Conservation (phyloP, 169 alveolate species). For the Plasmodium inui region DNA sequence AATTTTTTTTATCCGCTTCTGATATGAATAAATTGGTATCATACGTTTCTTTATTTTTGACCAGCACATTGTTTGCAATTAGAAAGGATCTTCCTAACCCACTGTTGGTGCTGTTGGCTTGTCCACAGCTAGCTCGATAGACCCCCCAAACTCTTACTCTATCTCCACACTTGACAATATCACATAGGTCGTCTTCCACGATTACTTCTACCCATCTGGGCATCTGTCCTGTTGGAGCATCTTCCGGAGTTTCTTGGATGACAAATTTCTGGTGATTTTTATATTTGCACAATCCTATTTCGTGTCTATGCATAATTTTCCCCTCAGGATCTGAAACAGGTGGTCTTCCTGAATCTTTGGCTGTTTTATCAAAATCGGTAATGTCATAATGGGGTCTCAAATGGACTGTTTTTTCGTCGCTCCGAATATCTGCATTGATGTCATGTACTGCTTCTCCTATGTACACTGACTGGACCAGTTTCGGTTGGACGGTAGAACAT, state of each 20-base stretch:
- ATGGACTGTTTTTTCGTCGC: constrained; percentile 89
- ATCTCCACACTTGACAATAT: constrained; percentile 86
- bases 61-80: constrained; percentile 92
- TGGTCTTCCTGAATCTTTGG: constrained; percentile 81
- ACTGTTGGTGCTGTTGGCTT: constrained; percentile 83
- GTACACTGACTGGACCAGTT: constrained; percentile 92
- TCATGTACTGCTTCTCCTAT: constrained; percentile 91
- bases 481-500: constrained; percentile 94
- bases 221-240: constrained; percentile 97
- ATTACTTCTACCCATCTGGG: constrained; percentile 97
- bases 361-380: constrained; percentile 81
- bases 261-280: constrained; percentile 93
- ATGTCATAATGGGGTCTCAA: constrained; percentile 85
- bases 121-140: constrained; percentile 91
- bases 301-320: constrained; percentile 86
- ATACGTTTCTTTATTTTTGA: constrained; percentile 78
- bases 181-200: constrained; percentile 94
- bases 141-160: constrained; percentile 98
- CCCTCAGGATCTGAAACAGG: constrained; percentile 85
- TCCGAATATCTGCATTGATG: constrained; percentile 82
- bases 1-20: constrained; percentile 82
- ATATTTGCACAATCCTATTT: constrained; percentile 95
- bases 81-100: constrained; percentile 94
- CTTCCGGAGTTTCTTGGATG: constrained; percentile 98
- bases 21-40: constrained; percentile 78